phyloP scores from a whole-genome alignment of 345 rosid genomes.

The Heritiera littoralis region DNA sequence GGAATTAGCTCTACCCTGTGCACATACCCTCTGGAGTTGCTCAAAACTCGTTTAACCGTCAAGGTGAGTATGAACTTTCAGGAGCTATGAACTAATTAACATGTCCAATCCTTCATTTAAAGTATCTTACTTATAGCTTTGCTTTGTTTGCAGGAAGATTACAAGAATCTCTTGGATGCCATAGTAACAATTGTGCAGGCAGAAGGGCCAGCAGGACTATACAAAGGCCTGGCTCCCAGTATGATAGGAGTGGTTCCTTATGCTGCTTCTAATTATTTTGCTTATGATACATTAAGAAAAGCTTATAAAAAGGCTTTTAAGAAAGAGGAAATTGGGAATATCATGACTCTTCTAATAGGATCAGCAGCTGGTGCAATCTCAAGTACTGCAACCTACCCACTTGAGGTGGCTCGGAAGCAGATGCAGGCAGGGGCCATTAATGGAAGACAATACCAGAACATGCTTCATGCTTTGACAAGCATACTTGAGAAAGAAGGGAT shows the following conservation, averaged over 20 bases:
- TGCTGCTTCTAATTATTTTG: slow-evolving; percentile 89
- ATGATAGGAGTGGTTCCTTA: slow-evolving; percentile 91
- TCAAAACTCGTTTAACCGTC: slow-evolving; percentile 89
- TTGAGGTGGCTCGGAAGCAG: slow-evolving; percentile 93
- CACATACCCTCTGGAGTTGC: slow-evolving; percentile 88
- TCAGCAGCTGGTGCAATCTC: slow-evolving; percentile 89
- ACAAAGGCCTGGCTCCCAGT: slow-evolving; percentile 91
- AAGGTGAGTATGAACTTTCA: slow-evolving; percentile 45
- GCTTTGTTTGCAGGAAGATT: slow-evolving; percentile 62
- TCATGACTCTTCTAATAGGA: slow-evolving; percentile 86
- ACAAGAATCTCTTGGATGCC: slow-evolving; percentile 72
- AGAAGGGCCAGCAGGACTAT: slow-evolving; percentile 84
- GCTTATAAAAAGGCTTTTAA: slow-evolving; percentile 63
- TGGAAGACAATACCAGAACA: slow-evolving; percentile 81
- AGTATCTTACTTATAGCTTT: neutral
- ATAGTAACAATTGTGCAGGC: slow-evolving; percentile 67
- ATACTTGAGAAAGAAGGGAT: slow-evolving; percentile 81
- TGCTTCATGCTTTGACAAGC: slow-evolving; percentile 73
- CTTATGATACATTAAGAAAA: slow-evolving; percentile 82
- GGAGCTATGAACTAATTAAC: neutral
- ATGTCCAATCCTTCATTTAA: neutral
- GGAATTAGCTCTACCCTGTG: slow-evolving; percentile 90
- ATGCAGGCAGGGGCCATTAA: slow-evolving; percentile 94
- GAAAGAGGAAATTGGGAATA: slow-evolving; percentile 81
- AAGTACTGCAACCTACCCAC: slow-evolving; percentile 87